phyloP scores from a whole-genome alignment of 2,329 filamentous ascomycete species.

The Xylaria arbuscula region DNA sequence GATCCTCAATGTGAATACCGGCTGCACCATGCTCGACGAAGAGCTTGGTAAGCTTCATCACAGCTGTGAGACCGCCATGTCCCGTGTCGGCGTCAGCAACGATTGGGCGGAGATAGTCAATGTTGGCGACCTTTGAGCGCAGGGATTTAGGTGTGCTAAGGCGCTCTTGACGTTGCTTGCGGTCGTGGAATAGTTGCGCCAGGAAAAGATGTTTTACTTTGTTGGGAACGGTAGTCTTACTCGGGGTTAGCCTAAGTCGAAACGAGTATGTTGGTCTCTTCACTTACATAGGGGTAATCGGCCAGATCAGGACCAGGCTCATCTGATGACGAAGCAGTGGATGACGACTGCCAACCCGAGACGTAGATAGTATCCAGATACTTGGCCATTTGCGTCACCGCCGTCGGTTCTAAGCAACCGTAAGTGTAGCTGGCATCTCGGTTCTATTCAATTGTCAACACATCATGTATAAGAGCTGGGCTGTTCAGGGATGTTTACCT shows the following conservation, averaged over 20 bases:
- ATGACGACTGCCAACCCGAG: constrained; percentile 98
- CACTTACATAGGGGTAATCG: constrained; percentile 88
- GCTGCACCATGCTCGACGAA: constrained; percentile 97
- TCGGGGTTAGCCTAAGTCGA: constrained; percentile 25
- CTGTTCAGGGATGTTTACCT: constrained; percentile 62
- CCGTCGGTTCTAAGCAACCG: constrained; percentile 96
- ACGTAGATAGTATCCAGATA: constrained; percentile 99
- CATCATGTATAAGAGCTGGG: neutral
- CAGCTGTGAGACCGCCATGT: constrained; percentile 95
- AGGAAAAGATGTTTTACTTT: constrained; percentile 98
- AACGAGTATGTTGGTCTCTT: neutral
- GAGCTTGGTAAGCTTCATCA: constrained; percentile 99
- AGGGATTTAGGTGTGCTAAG: constrained; percentile 78
- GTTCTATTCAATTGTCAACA: constrained; percentile 62
- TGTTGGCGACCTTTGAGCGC: constrained; percentile 78
- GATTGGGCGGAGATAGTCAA: constrained; percentile 95
- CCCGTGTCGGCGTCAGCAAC: constrained; percentile 97
- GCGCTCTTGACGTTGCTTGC: constrained; percentile 97
- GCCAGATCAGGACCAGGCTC: constrained; percentile 98
- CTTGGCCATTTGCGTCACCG: constrained; percentile 99
- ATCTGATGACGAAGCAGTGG: constrained; percentile 92
- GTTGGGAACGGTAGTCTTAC: constrained; percentile 93
- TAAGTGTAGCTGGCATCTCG: constrained; percentile 93
- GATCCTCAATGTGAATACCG: constrained; percentile 98
- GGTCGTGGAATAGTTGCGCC: constrained; percentile 99